Evolutionary conservation across 164 flowering plant genomes (phyloP), one percentile per base, ranked within the genome.

Genomic region (Cinnamomum chago): DNA sequence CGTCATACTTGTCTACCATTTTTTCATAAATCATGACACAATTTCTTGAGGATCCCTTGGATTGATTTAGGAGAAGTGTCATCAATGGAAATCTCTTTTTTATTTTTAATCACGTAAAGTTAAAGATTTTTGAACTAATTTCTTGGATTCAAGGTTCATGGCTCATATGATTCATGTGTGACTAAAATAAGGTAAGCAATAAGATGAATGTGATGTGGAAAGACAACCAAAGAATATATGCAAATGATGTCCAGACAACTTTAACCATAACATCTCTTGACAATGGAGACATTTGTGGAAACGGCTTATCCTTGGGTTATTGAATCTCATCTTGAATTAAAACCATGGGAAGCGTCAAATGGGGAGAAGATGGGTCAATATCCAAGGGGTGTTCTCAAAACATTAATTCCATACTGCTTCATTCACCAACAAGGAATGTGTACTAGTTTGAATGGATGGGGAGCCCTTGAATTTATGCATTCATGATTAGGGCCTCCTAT

Each of bases 1-100:
- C 35, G 4, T 30, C 27, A 24, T 14, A 30, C 20, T 47, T 9
- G 51, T 23, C 24, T n/a, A 33, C 2, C 71, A 17, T 20, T 68
- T 40, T 18, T 18, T 68, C 35, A 50, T 33, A 14, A 50, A 0
- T 55, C 60, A 55, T 1, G 2, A 55, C 13, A 55, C 4, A 51
- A 51, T 55, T 64, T 14, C 65, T 55, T 55, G 25, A n/a, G 74
- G 65, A 72, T 13, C 15, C 62, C n/a, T 58, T 72, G 62, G 68
- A 47, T 22, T 50, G 69, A 73, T 65, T 58, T 60, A 22, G 65
- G 68, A 24, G 69, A 73, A 65, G 62, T 50, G 47, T 62, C 76
- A 68, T 74, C 72, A 33, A 74, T 74, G 20, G 22, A 66, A 55
- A 14, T 65, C 62, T 68, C 67, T 64, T 64, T 10, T 64, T 64